Evolutionary conservation across 441 rosid species (phyloP).

Genomic region (Hypseocharis bilobata): DNA sequence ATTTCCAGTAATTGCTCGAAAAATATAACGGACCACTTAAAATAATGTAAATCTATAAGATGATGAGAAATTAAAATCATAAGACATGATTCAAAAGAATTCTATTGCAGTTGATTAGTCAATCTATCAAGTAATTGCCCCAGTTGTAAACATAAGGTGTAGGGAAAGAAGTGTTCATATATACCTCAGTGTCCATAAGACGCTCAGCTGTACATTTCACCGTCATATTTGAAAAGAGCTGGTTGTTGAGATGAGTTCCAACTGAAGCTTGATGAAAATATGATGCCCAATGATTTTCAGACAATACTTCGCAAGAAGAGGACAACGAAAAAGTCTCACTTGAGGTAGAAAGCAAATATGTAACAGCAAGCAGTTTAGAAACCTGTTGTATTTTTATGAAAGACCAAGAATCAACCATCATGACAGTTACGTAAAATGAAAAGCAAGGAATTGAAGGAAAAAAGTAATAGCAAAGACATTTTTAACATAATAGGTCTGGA

Average conservation of each 20-base stretch:
- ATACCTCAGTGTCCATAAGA: conserved; percentile 40
- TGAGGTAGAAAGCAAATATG: conserved; percentile 54
- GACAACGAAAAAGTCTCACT: conserved; percentile 37
- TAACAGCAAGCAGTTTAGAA: conserved; percentile 62
- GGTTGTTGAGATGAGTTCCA: conserved; percentile 59
- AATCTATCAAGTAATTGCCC: not conserved
- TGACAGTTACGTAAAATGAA: conserved; percentile 11
- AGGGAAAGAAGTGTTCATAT: not conserved
- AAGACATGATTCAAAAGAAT: not conserved
- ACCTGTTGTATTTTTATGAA: conserved; percentile 44
- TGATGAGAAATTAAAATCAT: not conserved
- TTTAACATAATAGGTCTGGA: no score
- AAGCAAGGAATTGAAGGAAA: not conserved
- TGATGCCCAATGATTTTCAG: conserved; percentile 85
- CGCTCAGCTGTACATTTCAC: conserved; percentile 30
- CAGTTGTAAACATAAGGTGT: not conserved
- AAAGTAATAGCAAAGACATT: no score
- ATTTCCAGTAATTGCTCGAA: no score
- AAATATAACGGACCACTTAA: not conserved
- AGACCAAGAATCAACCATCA: conserved; percentile 15
- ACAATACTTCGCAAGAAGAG: conserved; percentile 38
- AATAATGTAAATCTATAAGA: not conserved
- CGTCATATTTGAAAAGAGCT: conserved; percentile 44
- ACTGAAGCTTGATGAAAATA: conserved; percentile 92
- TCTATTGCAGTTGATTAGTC: not conserved